Percentiles rank a stretch among this genome's conserved stretches.
These are phyloP conservation scores for Apiospora aurea DNA, from an alignment of 2,329 filamentous ascomycete genomes.

Conservation along the genomic window DNA sequence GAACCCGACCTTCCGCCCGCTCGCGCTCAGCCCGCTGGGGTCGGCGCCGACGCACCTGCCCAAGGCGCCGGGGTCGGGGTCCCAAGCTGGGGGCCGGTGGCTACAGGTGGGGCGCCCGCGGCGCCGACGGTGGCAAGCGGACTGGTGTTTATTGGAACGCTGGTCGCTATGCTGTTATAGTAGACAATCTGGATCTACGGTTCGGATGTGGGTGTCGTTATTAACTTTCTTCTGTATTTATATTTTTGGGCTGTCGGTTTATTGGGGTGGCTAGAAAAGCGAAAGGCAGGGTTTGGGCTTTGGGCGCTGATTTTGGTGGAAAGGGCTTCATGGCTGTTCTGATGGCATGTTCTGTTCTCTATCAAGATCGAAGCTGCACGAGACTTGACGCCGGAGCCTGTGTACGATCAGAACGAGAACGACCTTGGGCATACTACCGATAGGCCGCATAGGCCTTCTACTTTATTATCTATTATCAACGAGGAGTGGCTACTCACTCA, in stretches of 20 bases:
- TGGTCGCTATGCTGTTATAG: not conserved
- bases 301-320: not conserved
- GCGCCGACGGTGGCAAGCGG: not conserved
- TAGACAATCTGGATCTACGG: not conserved
- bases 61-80: not conserved
- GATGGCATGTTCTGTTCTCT: no score
- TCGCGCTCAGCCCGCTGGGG: not conserved
- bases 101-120: not conserved
- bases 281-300: not conserved
- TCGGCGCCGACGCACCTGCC: not conserved
- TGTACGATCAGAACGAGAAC: not conserved
- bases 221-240: constrained; percentile 7
- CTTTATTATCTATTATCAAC: not conserved
- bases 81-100: not conserved
- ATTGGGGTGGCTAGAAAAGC: not conserved
- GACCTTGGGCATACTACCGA: not conserved
- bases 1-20: not conserved
- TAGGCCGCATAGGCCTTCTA: not conserved
- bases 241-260: not conserved
- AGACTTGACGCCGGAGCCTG: not conserved
- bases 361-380: not conserved
- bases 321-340: not conserved
- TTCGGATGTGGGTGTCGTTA: not conserved
- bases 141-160: not conserved
- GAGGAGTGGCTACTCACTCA: not conserved